Evolutionary conservation across 1,284 basidiomycete genomes (phyloP).

Genomic region (Cutaneotrichosporon sp.): DNA sequence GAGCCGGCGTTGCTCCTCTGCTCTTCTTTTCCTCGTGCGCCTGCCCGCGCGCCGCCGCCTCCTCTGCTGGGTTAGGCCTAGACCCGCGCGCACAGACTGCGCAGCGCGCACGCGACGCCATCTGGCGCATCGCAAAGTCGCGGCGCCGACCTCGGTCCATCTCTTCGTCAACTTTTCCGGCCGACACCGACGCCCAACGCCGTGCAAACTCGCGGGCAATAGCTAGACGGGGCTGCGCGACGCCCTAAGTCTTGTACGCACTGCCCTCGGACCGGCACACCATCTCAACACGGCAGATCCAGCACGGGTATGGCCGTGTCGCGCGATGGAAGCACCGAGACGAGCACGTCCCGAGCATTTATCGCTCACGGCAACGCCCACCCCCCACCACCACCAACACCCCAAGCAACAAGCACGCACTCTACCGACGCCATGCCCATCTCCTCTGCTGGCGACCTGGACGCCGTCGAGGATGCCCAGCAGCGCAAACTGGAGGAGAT

Average conservation of each 20-base stretch:
- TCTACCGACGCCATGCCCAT: background rate
- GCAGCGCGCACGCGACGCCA: too few relatives aligned
- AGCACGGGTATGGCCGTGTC: slow-evolving; percentile 20
- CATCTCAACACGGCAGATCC: background rate
- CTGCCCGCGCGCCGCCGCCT: background rate
- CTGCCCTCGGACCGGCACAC: background rate
- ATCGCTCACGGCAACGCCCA: background rate
- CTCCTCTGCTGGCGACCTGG: background rate
- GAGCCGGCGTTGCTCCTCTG: background rate
- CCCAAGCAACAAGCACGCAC: background rate
- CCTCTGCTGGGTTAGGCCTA: too few relatives aligned
- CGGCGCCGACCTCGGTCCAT: too few relatives aligned
- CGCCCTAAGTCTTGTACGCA: background rate
- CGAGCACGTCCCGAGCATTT: slow-evolving; percentile 20
- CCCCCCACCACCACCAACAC: background rate
- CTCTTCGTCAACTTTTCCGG: too few relatives aligned
- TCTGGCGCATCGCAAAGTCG: too few relatives aligned
- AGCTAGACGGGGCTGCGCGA: background rate
- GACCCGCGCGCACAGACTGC: too few relatives aligned
- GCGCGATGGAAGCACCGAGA: slow-evolving; percentile 30
- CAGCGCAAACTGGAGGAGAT: too few relatives aligned
- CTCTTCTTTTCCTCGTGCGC: background rate
- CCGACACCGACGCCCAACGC: background rate
- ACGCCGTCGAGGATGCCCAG: too few relatives aligned
- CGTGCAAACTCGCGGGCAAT: background rate